These are phyloP conservation scores for Aphanomyces euteiches DNA, from an alignment of 352 stramenopile species.

Conservation along the genomic window DNA sequence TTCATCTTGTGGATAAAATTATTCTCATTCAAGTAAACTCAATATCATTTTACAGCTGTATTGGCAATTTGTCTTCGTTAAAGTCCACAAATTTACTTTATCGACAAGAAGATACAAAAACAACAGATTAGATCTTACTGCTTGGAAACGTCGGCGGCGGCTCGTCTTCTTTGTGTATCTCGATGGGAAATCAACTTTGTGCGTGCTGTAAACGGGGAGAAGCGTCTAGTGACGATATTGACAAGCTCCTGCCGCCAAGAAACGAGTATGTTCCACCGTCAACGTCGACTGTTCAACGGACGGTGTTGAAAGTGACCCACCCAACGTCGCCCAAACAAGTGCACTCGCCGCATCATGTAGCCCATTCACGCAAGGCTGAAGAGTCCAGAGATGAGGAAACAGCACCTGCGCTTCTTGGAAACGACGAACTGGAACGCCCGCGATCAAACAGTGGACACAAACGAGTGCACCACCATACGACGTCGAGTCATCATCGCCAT, in stretches of 20 bases:
- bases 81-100: too few relatives aligned
- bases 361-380: not conserved
- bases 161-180: too few relatives aligned
- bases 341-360: not conserved
- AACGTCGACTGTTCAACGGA: not conserved
- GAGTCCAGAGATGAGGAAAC: not conserved
- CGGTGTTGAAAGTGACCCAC: not conserved
- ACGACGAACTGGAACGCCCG: not conserved
- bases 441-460: not conserved
- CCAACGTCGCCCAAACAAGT: not conserved
- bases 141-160: too few relatives aligned
- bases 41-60: too few relatives aligned
- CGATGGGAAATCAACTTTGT: conserved; percentile 26
- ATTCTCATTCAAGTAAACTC: too few relatives aligned
- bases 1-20: too few relatives aligned
- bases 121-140: too few relatives aligned
- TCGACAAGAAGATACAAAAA: too few relatives aligned
- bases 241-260: conserved; percentile 12
- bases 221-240: not conserved
- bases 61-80: too few relatives aligned
- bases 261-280: conserved; percentile 26
- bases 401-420: not conserved
- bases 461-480: too few relatives aligned
- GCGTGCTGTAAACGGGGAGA: not conserved
- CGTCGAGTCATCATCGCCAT: too few relatives aligned